Evolutionary conservation across 768 basidiomycete species (phyloP).

Genomic region (Saitozyma sp.): DNA sequence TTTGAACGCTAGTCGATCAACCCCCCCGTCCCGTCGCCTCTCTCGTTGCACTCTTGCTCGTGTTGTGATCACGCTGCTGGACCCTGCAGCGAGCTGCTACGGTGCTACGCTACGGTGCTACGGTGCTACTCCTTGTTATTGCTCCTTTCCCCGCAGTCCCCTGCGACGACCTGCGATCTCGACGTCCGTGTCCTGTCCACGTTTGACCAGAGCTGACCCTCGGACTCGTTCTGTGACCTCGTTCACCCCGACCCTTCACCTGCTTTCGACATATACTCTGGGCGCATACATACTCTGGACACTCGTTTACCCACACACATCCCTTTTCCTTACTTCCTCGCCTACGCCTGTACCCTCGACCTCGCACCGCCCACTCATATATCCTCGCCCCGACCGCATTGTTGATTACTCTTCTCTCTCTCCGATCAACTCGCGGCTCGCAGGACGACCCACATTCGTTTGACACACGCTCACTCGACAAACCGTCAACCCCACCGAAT

Average conservation of each 20-base stretch:
- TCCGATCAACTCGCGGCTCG: not conserved
- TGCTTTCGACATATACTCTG: not conserved
- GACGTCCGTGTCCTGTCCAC: too few species aligned
- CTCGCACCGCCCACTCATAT: not conserved
- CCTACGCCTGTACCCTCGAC: not conserved
- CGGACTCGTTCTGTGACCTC: slow-evolving; percentile 2
- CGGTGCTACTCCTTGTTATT: too few species aligned
- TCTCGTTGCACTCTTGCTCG: too few species aligned
- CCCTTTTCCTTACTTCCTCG: slow-evolving; percentile 11
- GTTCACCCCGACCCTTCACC: not conserved
- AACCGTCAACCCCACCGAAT: not conserved
- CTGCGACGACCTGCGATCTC: too few species aligned
- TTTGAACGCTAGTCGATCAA: too few species aligned
- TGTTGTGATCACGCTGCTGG: too few species aligned
- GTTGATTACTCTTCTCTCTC: slow-evolving; percentile 4
- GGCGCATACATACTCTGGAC: not conserved
- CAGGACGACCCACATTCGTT: slow-evolving; percentile 10
- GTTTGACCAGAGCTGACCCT: too few species aligned
- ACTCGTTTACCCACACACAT: not conserved
- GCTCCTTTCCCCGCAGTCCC: too few species aligned
- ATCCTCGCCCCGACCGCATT: not conserved
- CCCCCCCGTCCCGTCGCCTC: too few species aligned
- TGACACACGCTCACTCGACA: not conserved
- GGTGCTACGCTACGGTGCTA: too few species aligned
- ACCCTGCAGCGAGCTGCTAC: too few species aligned